These are phyloP conservation scores for Blastomyces emzantsi DNA, from an alignment of 2,329 filamentous ascomycete species.

Conservation along the genomic window DNA sequence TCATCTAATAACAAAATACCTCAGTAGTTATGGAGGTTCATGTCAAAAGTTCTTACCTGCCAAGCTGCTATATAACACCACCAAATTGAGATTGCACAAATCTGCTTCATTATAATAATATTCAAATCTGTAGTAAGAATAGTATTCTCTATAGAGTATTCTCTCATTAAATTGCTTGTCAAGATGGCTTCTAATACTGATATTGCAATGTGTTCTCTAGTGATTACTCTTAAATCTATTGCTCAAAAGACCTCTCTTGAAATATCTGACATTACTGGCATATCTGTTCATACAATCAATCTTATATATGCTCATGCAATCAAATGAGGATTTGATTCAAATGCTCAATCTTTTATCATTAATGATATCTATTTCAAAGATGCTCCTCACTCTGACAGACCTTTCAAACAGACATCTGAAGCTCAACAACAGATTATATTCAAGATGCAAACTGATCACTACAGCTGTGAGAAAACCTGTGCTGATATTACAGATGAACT, in stretches of 20 bases:
- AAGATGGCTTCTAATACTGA: too few species aligned
- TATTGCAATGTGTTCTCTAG: too few species aligned
- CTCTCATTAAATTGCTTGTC: background rate
- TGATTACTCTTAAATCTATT: too few species aligned
- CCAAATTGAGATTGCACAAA: background rate
- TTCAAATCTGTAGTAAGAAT: background rate
- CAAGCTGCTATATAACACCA: background rate
- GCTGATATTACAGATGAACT: background rate
- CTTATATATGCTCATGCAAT: background rate
- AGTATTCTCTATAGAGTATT: too few species aligned
- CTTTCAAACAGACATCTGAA: background rate
- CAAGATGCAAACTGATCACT: background rate
- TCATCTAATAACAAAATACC: too few species aligned
- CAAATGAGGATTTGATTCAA: background rate
- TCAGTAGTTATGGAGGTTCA: background rate
- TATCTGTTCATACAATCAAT: background rate
- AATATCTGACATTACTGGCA: background rate
- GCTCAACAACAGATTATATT: background rate
- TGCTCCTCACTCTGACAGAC: background rate
- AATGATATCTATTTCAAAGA: background rate
- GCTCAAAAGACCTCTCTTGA: background rate
- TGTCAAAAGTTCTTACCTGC: background rate
- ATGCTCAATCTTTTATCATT: background rate
- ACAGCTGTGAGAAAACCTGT: background rate
- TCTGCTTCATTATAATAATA: background rate